phyloP scores from a whole-genome alignment of 2,329 filamentous ascomycete species.

The Pestalotiopsis fici region DNA sequence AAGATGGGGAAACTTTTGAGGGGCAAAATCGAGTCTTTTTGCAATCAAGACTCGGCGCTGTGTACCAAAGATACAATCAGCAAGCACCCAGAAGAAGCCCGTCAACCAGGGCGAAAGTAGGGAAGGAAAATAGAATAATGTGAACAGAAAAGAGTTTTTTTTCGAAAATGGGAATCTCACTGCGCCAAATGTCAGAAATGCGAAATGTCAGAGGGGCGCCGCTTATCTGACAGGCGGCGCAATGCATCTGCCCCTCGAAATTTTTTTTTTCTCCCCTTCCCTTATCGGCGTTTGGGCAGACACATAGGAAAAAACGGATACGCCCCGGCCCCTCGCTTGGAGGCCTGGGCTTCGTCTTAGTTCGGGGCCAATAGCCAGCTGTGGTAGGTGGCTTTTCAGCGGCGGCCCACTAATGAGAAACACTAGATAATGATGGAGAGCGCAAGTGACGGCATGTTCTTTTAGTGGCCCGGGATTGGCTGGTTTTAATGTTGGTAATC shows the following conservation, averaged over 20 bases:
- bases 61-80: slow-evolving; percentile 14
- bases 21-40: slow-evolving; percentile 1
- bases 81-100: slow-evolving; percentile 15
- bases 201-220: slow-evolving; percentile 5
- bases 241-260: slow-evolving; percentile 2
- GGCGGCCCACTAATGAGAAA: slow-evolving; percentile 1
- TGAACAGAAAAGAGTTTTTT: slow-evolving; percentile 14
- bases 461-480: background rate
- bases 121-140: slow-evolving; percentile 6
- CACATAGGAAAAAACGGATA: background rate
- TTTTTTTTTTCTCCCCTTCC: slow-evolving; percentile 6
- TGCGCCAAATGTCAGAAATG: slow-evolving; percentile 12
- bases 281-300: background rate
- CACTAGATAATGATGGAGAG: background rate
- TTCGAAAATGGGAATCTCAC: slow-evolving; percentile 10
- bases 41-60: slow-evolving; percentile 16
- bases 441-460: background rate
- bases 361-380: background rate
- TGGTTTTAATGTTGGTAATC: background rate
- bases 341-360: background rate
- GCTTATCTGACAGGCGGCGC: slow-evolving; percentile 6
- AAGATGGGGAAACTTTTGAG: background rate
- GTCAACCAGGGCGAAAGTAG: slow-evolving; percentile 14
- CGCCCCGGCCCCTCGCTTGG: background rate
- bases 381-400: slow-evolving; percentile 4